Evolutionary conservation across 805 yeast genomes (phyloP), one percentile per base, ranked within the genome.

Genomic region (Maudiozyma bulderi): DNA sequence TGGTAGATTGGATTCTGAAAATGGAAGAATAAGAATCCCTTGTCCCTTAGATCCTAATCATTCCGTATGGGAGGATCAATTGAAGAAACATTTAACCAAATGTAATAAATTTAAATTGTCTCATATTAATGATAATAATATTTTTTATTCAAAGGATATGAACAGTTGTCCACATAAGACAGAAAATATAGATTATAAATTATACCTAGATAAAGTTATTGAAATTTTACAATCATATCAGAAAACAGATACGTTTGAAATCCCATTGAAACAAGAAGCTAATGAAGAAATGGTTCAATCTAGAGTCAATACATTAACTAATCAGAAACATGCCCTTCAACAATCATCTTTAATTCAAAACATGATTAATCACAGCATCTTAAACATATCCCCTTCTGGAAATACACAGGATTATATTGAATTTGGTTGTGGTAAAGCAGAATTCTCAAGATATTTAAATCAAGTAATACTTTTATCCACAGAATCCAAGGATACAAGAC

Each of bases 381-480:
- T 83, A 38, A 62, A 65, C 1, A 30, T 20, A 20, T 20, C 26
- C 4, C 14, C 20, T 26, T 30, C 9, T 20, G 2, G 9, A 40
- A 61, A 2, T 50, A 55, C 14, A 2, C 47, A 57, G 34, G 66
- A 72, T 46, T 78, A 79, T 59, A 61, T 84, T 31, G 97, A 89
- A 65, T 88, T 87, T 70, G 97, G 97, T 0, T 86, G 95, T 63
- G 97, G 97, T 0, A 77, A 90, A 53, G 95, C 86, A 1, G 96
- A 90, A 60, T 72, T 89, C 28, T 76, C 89, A 1, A 66, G 95
- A 50, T 84, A 80, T 57, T 68, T 86, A 10, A 73, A 63, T 47
- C 58, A 64, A 33, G 54, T 53, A 8, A 37, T 46, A 26, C 11
- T n/a, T 30, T 8, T 38, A 8, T 13, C 43, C 6, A 30, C 30